Evolutionary conservation across 2,329 filamentous ascomycete genomes (phyloP).

Genomic region (Catunica adiposa): DNA sequence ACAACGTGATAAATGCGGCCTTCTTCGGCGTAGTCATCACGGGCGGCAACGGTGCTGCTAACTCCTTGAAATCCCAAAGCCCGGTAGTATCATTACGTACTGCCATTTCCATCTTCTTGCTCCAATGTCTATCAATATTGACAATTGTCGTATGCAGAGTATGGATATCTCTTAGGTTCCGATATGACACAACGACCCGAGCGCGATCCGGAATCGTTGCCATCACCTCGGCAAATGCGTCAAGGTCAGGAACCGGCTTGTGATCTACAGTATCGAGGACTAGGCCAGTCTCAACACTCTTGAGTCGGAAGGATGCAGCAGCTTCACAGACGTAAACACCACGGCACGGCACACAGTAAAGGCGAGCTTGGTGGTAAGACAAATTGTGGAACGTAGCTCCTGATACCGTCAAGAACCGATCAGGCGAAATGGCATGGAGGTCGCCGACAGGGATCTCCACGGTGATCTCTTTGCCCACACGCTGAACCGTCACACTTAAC

Average conservation of each 20-base stretch:
- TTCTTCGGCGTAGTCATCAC: slow-evolving; percentile 54
- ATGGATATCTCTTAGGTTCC: slow-evolving; percentile 86
- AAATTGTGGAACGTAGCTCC: slow-evolving; percentile 91
- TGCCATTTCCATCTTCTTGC: slow-evolving; percentile 82
- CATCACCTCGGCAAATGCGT: slow-evolving; percentile 83
- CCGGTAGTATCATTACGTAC: slow-evolving; percentile 80
- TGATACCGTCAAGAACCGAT: slow-evolving; percentile 85
- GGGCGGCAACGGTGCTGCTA: slow-evolving; percentile 66
- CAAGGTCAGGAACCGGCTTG: slow-evolving; percentile 72
- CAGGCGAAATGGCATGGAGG: slow-evolving; percentile 84
- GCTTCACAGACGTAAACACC: slow-evolving; percentile 94
- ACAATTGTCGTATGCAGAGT: slow-evolving; percentile 87
- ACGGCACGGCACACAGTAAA: slow-evolving; percentile 82
- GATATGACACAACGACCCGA: slow-evolving; percentile 85
- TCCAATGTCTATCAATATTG: slow-evolving; percentile 90
- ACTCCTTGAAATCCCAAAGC: slow-evolving; percentile 83
- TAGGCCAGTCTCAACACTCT: slow-evolving; percentile 82
- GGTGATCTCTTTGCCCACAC: slow-evolving; percentile 74
- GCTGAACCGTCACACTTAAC: slow-evolving; percentile 70
- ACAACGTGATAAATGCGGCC: slow-evolving; percentile 82
- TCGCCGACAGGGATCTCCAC: slow-evolving; percentile 76
- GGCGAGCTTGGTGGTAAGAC: slow-evolving; percentile 92
- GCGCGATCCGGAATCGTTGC: slow-evolving; percentile 67
- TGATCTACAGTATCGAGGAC: slow-evolving; percentile 86
- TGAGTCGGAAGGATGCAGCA: slow-evolving; percentile 85